A percentile compares a stretch with the other conserved stretches of the same genome.
These are phyloP conservation scores for Apocynum venetum DNA, from an alignment of 257 asterid species.

Conservation along the genomic window DNA sequence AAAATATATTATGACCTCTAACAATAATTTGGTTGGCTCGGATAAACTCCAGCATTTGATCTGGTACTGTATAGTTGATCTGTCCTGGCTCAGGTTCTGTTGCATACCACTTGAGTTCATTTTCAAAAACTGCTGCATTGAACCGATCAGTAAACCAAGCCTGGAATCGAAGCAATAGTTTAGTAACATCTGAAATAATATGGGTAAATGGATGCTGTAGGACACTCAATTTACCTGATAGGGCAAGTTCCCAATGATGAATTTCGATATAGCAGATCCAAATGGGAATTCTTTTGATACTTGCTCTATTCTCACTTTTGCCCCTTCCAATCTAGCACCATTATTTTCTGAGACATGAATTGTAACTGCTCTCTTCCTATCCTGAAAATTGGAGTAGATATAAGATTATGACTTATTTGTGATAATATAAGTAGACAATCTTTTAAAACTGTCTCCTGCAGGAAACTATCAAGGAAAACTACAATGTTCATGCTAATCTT, in stretches of 20 bases:
- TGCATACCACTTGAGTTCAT: slow-evolving; percentile 63
- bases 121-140: slow-evolving; percentile 65
- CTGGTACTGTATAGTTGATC: slow-evolving; percentile 54
- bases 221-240: slow-evolving; percentile 32
- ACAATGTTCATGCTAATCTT: background rate
- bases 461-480: background rate
- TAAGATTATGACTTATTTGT: background rate
- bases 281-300: slow-evolving; percentile 42
- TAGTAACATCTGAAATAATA: background rate
- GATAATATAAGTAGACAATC: background rate
- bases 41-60: slow-evolving; percentile 47
- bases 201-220: background rate
- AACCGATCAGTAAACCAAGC: slow-evolving; percentile 56
- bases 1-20: slow-evolving; percentile 66
- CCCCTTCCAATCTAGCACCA: slow-evolving; percentile 33
- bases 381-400: slow-evolving; percentile 20
- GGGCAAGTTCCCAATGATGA: slow-evolving; percentile 35
- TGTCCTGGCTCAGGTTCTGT: slow-evolving; percentile 47
- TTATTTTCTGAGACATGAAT: slow-evolving; percentile 37
- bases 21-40: slow-evolving; percentile 39
- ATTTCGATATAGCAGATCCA: slow-evolving; percentile 46
- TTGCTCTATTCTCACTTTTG: slow-evolving; percentile 30
- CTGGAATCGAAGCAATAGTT: slow-evolving; percentile 17
- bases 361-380: slow-evolving; percentile 35
- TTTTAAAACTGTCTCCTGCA: background rate